Evolutionary conservation across 2,329 filamentous ascomycete species (phyloP).

Genomic region (Juglanconis juglandina): DNA sequence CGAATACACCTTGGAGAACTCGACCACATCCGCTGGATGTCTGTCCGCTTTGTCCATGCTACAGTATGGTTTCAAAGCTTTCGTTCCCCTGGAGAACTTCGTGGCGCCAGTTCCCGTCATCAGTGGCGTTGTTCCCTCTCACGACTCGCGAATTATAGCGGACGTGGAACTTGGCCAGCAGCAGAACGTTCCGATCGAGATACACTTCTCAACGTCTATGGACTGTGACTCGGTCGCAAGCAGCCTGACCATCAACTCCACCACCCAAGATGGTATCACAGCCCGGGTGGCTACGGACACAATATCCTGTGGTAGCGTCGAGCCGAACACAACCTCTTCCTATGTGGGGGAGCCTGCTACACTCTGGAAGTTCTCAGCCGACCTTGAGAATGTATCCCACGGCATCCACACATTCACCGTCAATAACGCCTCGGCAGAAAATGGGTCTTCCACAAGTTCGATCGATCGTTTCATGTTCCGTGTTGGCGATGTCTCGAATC

Average conservation of each 20-base stretch:
- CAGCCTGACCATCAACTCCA: constrained; percentile 50
- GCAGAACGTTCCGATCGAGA: constrained; percentile 11
- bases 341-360: constrained; percentile 52
- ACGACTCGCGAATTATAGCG: constrained; percentile 41
- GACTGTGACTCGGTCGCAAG: constrained; percentile 53
- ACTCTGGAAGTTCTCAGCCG: constrained; percentile 50
- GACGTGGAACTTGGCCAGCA: constrained; percentile 34
- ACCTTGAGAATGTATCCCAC: constrained; percentile 53
- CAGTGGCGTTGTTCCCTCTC: constrained; percentile 58
- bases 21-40: constrained; percentile 52
- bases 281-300: constrained; percentile 42
- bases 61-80: constrained; percentile 57
- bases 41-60: constrained; percentile 48
- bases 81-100: constrained; percentile 52
- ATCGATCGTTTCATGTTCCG: constrained; percentile 62
- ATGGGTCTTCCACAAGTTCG: constrained; percentile 44
- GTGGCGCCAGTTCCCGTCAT: constrained; percentile 52
- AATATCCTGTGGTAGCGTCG: constrained; percentile 41
- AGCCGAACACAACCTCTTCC: constrained; percentile 27
- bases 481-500: constrained; percentile 55
- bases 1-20: constrained; percentile 46
- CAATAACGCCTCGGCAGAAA: constrained; percentile 46
- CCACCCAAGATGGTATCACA: constrained; percentile 40
- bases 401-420: constrained; percentile 59
- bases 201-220: constrained; percentile 61